Base-by-base conservation (phyloP, 2,329 filamentous ascomycete species). In the Camillea tinctor region DNA sequence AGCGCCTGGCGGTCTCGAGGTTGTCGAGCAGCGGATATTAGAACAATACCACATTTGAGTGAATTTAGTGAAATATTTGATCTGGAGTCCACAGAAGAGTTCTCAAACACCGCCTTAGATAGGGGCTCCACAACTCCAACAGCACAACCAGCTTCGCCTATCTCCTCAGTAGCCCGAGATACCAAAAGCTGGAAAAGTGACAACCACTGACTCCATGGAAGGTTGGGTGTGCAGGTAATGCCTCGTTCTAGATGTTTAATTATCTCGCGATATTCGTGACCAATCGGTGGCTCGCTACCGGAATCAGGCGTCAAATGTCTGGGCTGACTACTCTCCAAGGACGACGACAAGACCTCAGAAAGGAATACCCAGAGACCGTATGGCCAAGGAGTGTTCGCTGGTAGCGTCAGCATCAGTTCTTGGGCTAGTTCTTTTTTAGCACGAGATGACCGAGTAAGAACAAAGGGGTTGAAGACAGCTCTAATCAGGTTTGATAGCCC, bases 111-210 rank as follows among this genome's bases (percentile, higher is more conserved):
- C 1, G 74, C 69, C 65, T 84, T 88, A 0, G 90, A 85, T 3
- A 95, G 69, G 1, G 89, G 89, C 62, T 96, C 92, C 48, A 93
- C 79, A 1, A 92, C 80, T 22, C 84, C 83, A 54, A 90, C 79
- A 4, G 87, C 84, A 49, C 88, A 81, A 5, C 86, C 88, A 17
- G 84, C 83, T 62, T 92, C 87, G 2, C 91, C 90, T 56, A 84
- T 84, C 64, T 92, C 87, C 13, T 81, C 76, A 19, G 79, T 81
- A 6, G 88, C 83, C 56, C 84, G 83, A 8, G 80, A 74, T 2
- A 84, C 77, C 8, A 91, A 75, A 0, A 79, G 73, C 8, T 82
- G 76, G 56, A 91, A 85, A 0, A 94, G 76, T 0, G 78, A 72
- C 23, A 78, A 71, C 84, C 84, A 87, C 6, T 76, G 71, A 17